These are phyloP conservation scores for Beauveria sp. DNA, from an alignment of 2,329 filamentous ascomycete species.

Conservation along the genomic window DNA sequence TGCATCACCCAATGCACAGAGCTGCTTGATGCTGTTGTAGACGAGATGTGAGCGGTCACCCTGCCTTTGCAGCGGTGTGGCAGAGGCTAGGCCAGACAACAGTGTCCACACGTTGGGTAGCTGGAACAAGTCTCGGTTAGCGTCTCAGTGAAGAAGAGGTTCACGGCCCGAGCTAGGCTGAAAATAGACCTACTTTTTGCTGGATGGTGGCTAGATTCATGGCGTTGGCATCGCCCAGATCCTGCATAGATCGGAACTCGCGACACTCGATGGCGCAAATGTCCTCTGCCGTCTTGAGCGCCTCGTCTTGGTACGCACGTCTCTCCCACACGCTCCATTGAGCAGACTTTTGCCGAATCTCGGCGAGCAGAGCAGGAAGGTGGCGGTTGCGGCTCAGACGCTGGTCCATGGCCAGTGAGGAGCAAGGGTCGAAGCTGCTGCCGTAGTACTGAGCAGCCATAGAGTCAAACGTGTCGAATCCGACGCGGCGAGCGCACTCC, in stretches of 20 bases:
- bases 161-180: not conserved
- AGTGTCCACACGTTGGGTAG: slow-evolving; percentile 13
- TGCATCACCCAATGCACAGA: slow-evolving; percentile 10
- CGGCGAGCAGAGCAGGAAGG: slow-evolving; percentile 11
- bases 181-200: slow-evolving; percentile 9
- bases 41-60: slow-evolving; percentile 12
- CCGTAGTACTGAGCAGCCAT: slow-evolving; percentile 14
- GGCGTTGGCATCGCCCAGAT: not conserved
- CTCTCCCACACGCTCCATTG: slow-evolving; percentile 21
- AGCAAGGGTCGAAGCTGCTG: slow-evolving; percentile 12
- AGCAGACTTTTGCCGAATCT: slow-evolving; percentile 9
- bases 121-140: slow-evolving; percentile 10
- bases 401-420: slow-evolving; percentile 14
- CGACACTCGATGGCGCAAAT: slow-evolving; percentile 12
- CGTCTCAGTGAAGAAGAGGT: not conserved
- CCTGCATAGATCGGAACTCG: slow-evolving; percentile 6
- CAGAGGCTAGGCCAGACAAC: slow-evolving; percentile 9
- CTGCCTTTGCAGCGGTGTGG: slow-evolving; percentile 11
- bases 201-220: slow-evolving; percentile 10
- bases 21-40: slow-evolving; percentile 13
- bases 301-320: slow-evolving; percentile 20
- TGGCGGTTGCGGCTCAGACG: slow-evolving; percentile 15
- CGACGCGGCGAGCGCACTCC: slow-evolving; percentile 11
- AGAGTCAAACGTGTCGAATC: slow-evolving; percentile 13
- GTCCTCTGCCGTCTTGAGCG: slow-evolving; percentile 19